Base-by-base conservation (phyloP, 805 yeast species). In the Candida maesae region DNA sequence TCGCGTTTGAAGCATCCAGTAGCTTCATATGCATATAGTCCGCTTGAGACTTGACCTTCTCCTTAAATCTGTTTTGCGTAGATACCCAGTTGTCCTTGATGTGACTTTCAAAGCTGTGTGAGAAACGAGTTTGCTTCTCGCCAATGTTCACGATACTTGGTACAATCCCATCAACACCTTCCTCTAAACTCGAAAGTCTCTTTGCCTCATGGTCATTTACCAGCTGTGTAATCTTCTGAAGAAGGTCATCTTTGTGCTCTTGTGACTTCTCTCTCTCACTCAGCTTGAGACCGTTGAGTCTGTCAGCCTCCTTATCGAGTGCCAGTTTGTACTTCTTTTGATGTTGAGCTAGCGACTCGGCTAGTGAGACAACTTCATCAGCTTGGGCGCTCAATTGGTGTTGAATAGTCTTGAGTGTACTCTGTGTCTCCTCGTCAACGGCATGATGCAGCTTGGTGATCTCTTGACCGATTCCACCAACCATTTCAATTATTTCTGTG, bases 321-420 rank as follows among this genome's bases (percentile, higher is more conserved):
- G 41, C 15, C 5, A 18, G 20, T 9, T 42, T 37, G 31, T 46
- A 46, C 17, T 47, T 46, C 5, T 7, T 1, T 25, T 52, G 53
- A 32, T 52, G 50, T 2, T 46, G 43, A 4, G 38, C 9, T 3
- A 51, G 28, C 12, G 41, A 51, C 6, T 26, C 30, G 8, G 51
- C 43, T 27, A 54, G 30, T 1, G 49, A 33, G 5, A 47, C 8
- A 8, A 54, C 41, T 14, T 54, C 56, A 9, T 38, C 34, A 0
- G 55, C 31, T 27, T 54, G 59, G 3, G 50, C 42, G 7, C 38
- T 38, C 2, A 52, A 28, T 33, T 54, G 59, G 2, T 38, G 21
- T 13, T 42, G 45, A 4, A 50, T 50, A 14, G 47, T 47, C 5
- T 31, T 21, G 5, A 54, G 23, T 0, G 39, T 36, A 0, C 20